A percentile compares a stretch with the other conserved stretches of the same genome.
phyloP scores from a whole-genome alignment of 306 rosid species.

The Alnus rubra region DNA sequence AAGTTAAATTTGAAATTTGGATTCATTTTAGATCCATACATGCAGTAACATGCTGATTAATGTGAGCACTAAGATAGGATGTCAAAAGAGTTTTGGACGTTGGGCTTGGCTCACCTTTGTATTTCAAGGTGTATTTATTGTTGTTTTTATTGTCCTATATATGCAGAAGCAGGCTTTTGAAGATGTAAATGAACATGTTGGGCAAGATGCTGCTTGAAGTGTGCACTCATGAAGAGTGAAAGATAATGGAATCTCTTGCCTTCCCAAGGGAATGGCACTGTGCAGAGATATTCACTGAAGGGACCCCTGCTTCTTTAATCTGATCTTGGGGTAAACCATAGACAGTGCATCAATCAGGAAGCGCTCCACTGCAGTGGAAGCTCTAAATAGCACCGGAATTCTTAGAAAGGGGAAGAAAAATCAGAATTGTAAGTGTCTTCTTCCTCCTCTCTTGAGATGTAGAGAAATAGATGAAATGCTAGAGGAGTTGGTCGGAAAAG shows the following conservation, averaged over 20 bases:
- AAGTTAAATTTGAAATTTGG: conserved; percentile 4
- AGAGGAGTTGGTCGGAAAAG: not conserved
- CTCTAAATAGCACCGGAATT: not conserved
- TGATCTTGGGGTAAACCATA: conserved; percentile 47
- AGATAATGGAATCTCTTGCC: conserved; percentile 25
- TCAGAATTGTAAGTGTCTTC: not conserved
- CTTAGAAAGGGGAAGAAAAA: not conserved
- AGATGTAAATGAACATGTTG: not conserved
- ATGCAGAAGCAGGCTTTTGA: not conserved
- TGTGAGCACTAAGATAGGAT: not conserved
- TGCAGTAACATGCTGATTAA: not conserved
- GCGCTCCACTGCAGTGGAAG: conserved; percentile 36
- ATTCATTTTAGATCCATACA: not conserved
- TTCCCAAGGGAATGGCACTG: conserved; percentile 36
- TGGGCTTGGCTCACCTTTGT: not conserved
- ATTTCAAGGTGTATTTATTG: not conserved
- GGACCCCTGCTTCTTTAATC: conserved; percentile 44
- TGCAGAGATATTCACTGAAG: conserved; percentile 45
- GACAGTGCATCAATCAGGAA: conserved; percentile 53
- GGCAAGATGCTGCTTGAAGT: not conserved
- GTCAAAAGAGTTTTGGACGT: not conserved
- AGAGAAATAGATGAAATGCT: not conserved
- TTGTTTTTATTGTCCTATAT: not conserved
- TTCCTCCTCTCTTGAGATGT: not conserved
- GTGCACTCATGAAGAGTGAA: not conserved